A percentile compares a stretch with the other conserved stretches of the same genome.
phyloP scores from a whole-genome alignment of 176 grass and related monocot genomes.

The Poa annua region DNA sequence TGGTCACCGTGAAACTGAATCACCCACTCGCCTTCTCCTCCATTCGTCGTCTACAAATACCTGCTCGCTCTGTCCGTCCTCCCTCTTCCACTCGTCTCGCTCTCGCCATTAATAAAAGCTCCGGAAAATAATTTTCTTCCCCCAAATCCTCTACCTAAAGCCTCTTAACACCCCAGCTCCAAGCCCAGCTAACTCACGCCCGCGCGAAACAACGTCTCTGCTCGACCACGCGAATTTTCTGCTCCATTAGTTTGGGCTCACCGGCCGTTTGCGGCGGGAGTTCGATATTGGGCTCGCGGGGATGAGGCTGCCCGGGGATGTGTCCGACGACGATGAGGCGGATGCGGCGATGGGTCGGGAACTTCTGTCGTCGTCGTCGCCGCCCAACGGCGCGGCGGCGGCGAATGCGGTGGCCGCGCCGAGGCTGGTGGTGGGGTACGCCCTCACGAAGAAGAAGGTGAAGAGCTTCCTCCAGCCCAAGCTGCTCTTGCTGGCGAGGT shows the following conservation, averaged over 20 bases:
- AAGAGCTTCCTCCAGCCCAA: conserved; percentile 96
- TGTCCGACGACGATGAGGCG: conserved; percentile 42
- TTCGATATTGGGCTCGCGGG: conserved; percentile 36
- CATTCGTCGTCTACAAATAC: conserved; percentile 62
- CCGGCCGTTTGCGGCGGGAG: conserved; percentile 30
- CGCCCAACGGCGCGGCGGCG: conserved; percentile 23
- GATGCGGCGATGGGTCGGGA: conserved; percentile 32
- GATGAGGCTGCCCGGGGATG: conserved; percentile 65
- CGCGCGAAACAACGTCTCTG: not conserved
- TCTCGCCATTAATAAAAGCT: conserved; percentile 46
- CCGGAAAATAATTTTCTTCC: not conserved
- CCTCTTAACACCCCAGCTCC: not conserved
- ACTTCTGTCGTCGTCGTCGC: conserved; percentile 42
- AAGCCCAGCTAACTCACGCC: conserved; percentile 1
- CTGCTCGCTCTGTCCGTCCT: conserved; percentile 33
- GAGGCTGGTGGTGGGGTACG: conserved; percentile 77
- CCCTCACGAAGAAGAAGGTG: conserved; percentile 95
- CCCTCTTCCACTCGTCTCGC: conserved; percentile 41
- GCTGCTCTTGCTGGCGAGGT: conserved; percentile 81
- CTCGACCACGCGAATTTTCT: conserved; percentile 23
- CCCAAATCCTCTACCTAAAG: conserved; percentile 32
- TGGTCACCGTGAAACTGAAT: conserved; percentile 33
- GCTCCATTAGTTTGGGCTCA: conserved; percentile 35
- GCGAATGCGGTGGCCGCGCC: conserved; percentile 38
- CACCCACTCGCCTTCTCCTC: not conserved